Conservation (phyloP, 805 yeast species). For the Teunomyces tritomae region DNA sequence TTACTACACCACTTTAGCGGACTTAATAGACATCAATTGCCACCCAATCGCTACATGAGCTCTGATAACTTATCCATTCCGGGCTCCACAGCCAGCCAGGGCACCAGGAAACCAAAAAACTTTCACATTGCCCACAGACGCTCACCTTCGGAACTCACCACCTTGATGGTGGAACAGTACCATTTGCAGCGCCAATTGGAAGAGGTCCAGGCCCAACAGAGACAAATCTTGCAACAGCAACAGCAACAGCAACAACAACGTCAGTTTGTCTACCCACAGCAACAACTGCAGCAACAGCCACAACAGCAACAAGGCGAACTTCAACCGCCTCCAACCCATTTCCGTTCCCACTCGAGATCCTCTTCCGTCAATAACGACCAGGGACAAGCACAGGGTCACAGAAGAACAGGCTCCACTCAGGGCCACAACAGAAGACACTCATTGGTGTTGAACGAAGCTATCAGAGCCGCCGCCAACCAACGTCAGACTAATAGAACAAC, state of each 20-base stretch:
- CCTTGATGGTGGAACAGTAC: slow-evolving; percentile 86
- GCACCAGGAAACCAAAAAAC: slow-evolving; percentile 27
- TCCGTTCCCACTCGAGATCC: slow-evolving; percentile 34
- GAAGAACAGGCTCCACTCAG: slow-evolving; percentile 32
- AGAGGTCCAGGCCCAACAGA: slow-evolving; percentile 87
- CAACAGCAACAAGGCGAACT: slow-evolving; percentile 18
- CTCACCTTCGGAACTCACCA: slow-evolving; percentile 93
- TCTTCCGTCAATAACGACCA: slow-evolving; percentile 16
- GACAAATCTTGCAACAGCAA: slow-evolving; percentile 76
- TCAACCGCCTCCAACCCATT: slow-evolving; percentile 20
- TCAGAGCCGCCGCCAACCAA: slow-evolving; percentile 93
- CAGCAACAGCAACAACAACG: slow-evolving; percentile 47
- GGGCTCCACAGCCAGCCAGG: slow-evolving; percentile 6
- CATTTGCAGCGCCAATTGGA: slow-evolving; percentile 91
- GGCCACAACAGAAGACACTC: slow-evolving; percentile 94
- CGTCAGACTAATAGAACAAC: slow-evolving; percentile 45
- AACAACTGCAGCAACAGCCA: slow-evolving; percentile 13
- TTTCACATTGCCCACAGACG: slow-evolving; percentile 95
- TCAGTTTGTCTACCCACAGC: slow-evolving; percentile 5
- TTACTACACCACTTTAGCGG: too few species aligned
- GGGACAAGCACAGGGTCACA: slow-evolving; percentile 18
- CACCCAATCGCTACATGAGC: slow-evolving; percentile 1
- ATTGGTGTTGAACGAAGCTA: slow-evolving; percentile 86
- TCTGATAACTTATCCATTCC: slow-evolving; percentile 10
- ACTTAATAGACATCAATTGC: slow-evolving; percentile 5